These are phyloP conservation scores for Trebouxia sp. DNA, from an alignment of 139 green algal species.

Conservation along the genomic window DNA sequence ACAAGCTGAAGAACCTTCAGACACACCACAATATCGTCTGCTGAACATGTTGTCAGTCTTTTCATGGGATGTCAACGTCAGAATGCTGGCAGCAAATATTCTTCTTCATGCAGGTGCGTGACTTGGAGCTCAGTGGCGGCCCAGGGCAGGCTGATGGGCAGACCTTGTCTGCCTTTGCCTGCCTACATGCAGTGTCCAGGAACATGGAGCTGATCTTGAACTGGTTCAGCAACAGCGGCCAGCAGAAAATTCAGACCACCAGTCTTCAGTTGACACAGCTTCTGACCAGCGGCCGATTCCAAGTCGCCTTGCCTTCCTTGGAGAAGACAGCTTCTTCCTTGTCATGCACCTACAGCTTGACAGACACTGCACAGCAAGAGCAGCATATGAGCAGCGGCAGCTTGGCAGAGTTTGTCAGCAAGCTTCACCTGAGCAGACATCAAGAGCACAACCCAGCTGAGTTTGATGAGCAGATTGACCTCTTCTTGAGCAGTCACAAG, in stretches of 20 bases:
- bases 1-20: no score
- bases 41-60: no score
- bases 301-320: not conserved
- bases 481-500: not conserved
- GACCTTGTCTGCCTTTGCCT: not conserved
- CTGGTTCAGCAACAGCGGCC: slow-evolving; percentile 10
- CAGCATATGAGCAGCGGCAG: not conserved
- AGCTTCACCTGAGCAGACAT: not conserved
- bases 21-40: not conserved
- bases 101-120: not conserved
- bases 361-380: not conserved
- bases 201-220: slow-evolving; percentile 17
- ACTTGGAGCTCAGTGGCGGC: not conserved
- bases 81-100: not conserved
- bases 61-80: no score
- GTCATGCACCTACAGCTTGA: not conserved
- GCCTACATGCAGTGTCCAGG: not conserved
- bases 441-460: not conserved
- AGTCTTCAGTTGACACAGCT: not conserved
- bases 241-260: slow-evolving; percentile 15
- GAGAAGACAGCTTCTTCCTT: not conserved
- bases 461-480: slow-evolving; percentile 1
- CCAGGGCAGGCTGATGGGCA: not conserved
- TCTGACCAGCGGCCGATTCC: not conserved
- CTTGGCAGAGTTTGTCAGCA: slow-evolving; percentile 2